These are phyloP conservation scores for Paradendryphiella salina DNA, from an alignment of 2,329 filamentous ascomycete species.

Conservation along the genomic window DNA sequence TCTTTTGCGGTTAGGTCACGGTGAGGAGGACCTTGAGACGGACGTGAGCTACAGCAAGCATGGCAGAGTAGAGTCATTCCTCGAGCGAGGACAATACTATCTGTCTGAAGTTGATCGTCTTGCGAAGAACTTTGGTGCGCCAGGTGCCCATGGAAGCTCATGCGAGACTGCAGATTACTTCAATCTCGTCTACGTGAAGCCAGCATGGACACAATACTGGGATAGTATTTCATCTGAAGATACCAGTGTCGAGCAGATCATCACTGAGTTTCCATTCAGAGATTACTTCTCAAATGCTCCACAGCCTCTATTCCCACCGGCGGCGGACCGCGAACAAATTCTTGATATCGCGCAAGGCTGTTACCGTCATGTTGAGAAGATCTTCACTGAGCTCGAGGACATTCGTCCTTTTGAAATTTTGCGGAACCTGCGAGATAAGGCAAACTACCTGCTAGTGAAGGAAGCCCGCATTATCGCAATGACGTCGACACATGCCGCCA, in stretches of 20 bases:
- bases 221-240: constrained; percentile 63
- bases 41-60: constrained; percentile 90
- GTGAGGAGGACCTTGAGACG: constrained; percentile 89
- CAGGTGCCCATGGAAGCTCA: constrained; percentile 92
- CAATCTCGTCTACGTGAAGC: constrained; percentile 85
- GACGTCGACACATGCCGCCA: constrained; percentile 97
- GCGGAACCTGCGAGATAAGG: constrained; percentile 84
- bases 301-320: constrained; percentile 76
- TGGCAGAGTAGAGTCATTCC: constrained; percentile 90
- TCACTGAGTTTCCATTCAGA: constrained; percentile 82
- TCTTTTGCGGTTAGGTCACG: constrained; percentile 86
- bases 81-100: constrained; percentile 80
- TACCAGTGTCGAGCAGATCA: constrained; percentile 63
- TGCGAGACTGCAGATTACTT: constrained; percentile 98
- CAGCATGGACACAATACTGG: constrained; percentile 85
- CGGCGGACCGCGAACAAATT: constrained; percentile 66
- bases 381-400: constrained; percentile 90
- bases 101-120: constrained; percentile 84
- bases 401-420: constrained; percentile 95
- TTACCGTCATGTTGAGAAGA: constrained; percentile 82
- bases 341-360: constrained; percentile 82
- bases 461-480: constrained; percentile 98
- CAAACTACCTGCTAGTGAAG: constrained; percentile 91
- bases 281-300: constrained; percentile 84
- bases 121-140: constrained; percentile 79